Percentiles rank a stretch among this genome's conserved stretches.
These are phyloP conservation scores for Trichoderma harzianum DNA, from an alignment of 2,329 filamentous ascomycete genomes.

Conservation along the genomic window DNA sequence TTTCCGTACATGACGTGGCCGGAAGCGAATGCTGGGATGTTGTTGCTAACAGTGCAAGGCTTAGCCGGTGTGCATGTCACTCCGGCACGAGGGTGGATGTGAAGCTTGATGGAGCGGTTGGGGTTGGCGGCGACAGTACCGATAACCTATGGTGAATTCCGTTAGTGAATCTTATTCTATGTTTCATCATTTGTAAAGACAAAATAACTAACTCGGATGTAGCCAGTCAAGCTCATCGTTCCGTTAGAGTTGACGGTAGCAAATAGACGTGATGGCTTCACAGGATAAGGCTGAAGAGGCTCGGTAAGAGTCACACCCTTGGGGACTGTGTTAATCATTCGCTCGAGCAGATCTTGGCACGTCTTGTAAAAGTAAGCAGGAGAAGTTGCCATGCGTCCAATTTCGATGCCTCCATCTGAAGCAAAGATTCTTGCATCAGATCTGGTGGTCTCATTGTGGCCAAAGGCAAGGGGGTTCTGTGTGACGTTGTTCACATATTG, in stretches of 20 bases:
- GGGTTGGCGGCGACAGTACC: constrained; percentile 7
- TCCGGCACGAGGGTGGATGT: constrained; percentile 18
- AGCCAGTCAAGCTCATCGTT: constrained; percentile 18
- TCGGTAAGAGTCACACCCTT: constrained; percentile 15
- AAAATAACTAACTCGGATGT: constrained; percentile 11
- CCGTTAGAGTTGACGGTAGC: constrained; percentile 14
- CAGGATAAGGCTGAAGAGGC: constrained; percentile 15
- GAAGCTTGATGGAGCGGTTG: constrained; percentile 16
- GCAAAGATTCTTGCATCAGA: constrained; percentile 24
- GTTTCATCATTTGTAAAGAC: background rate
- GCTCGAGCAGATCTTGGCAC: constrained; percentile 16
- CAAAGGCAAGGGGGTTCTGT: constrained; percentile 24
- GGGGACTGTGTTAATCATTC: constrained; percentile 21
- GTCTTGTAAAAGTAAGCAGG: constrained; percentile 17
- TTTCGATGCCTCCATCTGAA: constrained; percentile 21
- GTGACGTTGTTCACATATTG: constrained; percentile 23
- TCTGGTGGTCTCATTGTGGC: constrained; percentile 24
- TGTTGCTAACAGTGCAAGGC: constrained; percentile 3
- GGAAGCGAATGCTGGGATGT: background rate
- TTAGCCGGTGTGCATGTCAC: background rate
- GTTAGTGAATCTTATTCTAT: background rate
- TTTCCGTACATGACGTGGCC: constrained; percentile 8
- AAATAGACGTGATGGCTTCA: constrained; percentile 18
- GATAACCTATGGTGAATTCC: background rate
- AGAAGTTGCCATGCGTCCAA: constrained; percentile 9